Percentiles rank a stretch among this genome's conserved stretches.
These are phyloP conservation scores for Yamadazyma endophytica DNA, from an alignment of 805 yeast species.

Conservation along the genomic window DNA sequence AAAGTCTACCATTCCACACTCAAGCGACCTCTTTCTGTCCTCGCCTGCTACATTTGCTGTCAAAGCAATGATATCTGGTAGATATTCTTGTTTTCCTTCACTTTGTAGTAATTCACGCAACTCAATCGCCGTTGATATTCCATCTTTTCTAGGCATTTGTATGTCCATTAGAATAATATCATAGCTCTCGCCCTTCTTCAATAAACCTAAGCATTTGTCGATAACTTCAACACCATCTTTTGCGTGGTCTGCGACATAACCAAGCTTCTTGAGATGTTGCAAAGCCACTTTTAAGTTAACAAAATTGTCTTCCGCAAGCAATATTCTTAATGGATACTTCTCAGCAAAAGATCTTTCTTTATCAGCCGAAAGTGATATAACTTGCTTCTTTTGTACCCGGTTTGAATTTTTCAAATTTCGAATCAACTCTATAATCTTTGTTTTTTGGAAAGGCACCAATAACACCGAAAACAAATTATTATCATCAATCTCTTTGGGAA, in stretches of 20 bases:
- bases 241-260: constrained; percentile 50
- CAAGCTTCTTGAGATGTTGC: constrained; percentile 45
- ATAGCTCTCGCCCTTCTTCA: constrained; percentile 28
- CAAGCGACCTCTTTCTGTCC: constrained; percentile 43
- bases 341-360: constrained; percentile 3
- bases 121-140: constrained; percentile 46
- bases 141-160: constrained; percentile 55
- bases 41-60: constrained; percentile 55
- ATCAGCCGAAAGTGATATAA: not conserved
- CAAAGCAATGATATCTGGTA: constrained; percentile 43
- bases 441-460: constrained; percentile 26
- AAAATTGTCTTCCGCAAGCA: constrained; percentile 55
- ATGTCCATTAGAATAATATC: constrained; percentile 55
- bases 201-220: constrained; percentile 25
- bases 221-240: constrained; percentile 47
- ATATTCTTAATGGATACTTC: constrained; percentile 40
- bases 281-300: constrained; percentile 49
- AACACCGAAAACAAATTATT: constrained; percentile 18
- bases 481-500: constrained; percentile 18
- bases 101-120: constrained; percentile 25
- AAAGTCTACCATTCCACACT: constrained; percentile 52
- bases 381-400: not conserved
- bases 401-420: constrained; percentile 3
- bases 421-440: constrained; percentile 14
- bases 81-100: constrained; percentile 10